Evolutionary conservation across 306 rosid genomes (phyloP), one percentile per base, ranked within the genome.

Genomic region (Quercus dentata): DNA sequence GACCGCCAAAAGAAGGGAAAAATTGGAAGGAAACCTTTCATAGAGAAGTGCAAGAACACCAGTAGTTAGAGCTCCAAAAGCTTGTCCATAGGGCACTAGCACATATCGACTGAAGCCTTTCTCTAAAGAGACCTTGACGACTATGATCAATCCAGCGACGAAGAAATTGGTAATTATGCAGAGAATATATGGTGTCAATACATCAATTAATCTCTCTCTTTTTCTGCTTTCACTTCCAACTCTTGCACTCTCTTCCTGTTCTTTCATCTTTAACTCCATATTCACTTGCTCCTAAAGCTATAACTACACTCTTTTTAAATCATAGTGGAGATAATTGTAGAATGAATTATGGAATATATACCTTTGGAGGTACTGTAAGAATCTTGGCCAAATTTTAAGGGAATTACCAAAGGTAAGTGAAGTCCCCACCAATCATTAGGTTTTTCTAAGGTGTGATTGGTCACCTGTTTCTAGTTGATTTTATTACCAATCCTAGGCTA

Each of bases 51-150:
- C 81, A 18, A 58, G 56, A 57, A 71, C 30, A 58, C 73, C 80
- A 28, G 76, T 56, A 30, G 80, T 12, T 7, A 75, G 56, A 58
- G 76, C 49, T 5, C 76, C 76, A 49, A 75, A 57, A 75, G 71
- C 80, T 46, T 81, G 56, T 57, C 56, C 71, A 46, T 81, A 75
- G 74, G 70, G 76, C 38, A 81, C 76, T 44, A 81, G 84, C 72
- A 81, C 69, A 59, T 69, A 81, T 4, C 18, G 14, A 46, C 68
- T 81, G 80, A 76, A 70, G 85, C 80, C 85, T 35, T 10, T 38
- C 68, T 76, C 69, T 25, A 81, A 52, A 30, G 77, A 21, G 73
- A 71, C 33, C 64, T 61, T 81, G 72, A 65, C 21, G 46, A 76
- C 17, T 30, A 81, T 52, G 18, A 18, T 70, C 68, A 13, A 81